Evolutionary conservation across 306 rosid genomes (phyloP), one percentile per base, ranked within the genome.

Genomic region (Benincasa hispida): DNA sequence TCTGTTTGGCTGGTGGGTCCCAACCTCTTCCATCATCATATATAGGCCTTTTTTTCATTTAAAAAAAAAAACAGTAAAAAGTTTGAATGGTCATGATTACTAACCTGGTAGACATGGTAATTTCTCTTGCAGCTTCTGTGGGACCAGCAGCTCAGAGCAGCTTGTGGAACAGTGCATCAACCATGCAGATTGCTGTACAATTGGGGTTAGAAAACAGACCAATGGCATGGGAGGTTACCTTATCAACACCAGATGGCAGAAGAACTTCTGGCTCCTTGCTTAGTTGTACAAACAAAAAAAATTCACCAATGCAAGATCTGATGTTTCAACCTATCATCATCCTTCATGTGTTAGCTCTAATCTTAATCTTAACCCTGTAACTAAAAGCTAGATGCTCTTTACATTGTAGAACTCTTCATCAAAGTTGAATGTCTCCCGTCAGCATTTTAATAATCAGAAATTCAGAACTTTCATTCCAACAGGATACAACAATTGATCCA

Each of bases 211-310:
- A 88, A 94, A 88, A 88, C 91, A 93, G 80, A 89, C 93, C 88
- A 85, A 81, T 48, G 96, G 95, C 45, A 89, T 83, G 62, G 83
- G 90, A n/a, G 98, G 99, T 58, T 92, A 90, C 83, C 85, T 90
- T 8, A 89, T 94, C 86, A 92, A 89, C 86, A 90, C 96, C 51
- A 90, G 90, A 84, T 90, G 96, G 97, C 99, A 92, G 90, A 94
- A 90, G 88, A 84, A 92, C 79, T 94, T 90, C 87, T 94, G 99
- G 98, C 96, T 94, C 77, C 86, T 94, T 84, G 99, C 99, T 80
- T 94, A 88, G 57, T 60, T 30, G 73, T 27, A 35, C 54, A n/a
- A n/a, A 22, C 34, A 15, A 35, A 41, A 41, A 41, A 41, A 41
- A 5, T 11, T 41, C 54, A 68, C 55, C 24, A 51, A 41, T 11